Base-by-base conservation (phyloP, 495 filamentous ascomycete genomes). In the Penicillium ochrochloron region DNA sequence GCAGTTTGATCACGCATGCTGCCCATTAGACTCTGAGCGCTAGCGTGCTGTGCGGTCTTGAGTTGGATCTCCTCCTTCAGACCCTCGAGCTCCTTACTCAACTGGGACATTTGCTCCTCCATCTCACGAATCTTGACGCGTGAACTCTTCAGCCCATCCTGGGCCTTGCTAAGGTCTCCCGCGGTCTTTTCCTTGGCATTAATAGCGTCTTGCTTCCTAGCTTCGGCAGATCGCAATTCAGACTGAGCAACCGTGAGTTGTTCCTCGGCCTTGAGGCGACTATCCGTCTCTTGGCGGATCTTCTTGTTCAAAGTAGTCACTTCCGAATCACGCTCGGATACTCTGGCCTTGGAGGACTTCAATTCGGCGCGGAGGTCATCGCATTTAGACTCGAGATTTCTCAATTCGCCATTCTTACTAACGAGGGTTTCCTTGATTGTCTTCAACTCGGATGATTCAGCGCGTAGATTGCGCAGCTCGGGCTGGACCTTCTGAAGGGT, bases 1-100 rank as follows among this genome's bases (percentile, higher is more conserved):
- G 89, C 81, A 2, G 88, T 89, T 75, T 99, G 93, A 69, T 97
- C 92, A 59, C 93, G 91, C 93, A 97, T 93, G 69, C 91, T 96
- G 61, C 87, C 87, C 76, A 97, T 89, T 50, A 97, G 73, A 63
- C 86, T 90, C 75, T 98, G 93, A 0, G 92, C 92, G 68, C 85
- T 94, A 33, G 85, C 85, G 68, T 94, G 90, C 75, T 97, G 93
- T n/a, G 88, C 89, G 0, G 86, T 86, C 80, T 92, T 96, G 35
- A 97, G 79, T 67, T 92, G 87, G 19, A 91, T 84, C 59, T 98
- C 94, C 53, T 97, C 93, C 35, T 86, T 83, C 48, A 95, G 77
- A n/a, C 82, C 80, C 2, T 78, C 81, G 6, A 88, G 82, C 50
- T 96, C 89, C 39, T 84, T 84, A 37, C 79, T 85, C 2, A 95